Evolutionary conservation across 1,139 yeast genomes (phyloP), one percentile per base, ranked within the genome.

Genomic region (Kodamaea plutei): DNA sequence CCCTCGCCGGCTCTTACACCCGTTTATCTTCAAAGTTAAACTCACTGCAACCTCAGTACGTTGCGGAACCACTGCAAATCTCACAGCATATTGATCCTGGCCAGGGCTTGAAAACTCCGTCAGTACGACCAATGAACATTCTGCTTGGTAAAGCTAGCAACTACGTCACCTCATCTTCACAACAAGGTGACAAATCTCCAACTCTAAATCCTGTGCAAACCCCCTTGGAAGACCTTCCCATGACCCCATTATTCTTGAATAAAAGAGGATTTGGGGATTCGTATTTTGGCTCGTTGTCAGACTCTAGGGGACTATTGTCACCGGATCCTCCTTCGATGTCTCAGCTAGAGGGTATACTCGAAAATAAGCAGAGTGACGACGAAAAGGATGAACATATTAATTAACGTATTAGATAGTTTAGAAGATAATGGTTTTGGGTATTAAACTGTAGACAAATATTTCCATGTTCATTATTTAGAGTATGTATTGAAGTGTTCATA

Each of bases 161-260:
- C 31, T n/a, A n/a, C n/a, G n/a, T n/a, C n/a, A 36, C 43, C n/a
- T 25, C 27, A 8, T 36, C 38, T 4, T 34, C 37, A 4, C 37
- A 36, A n/a, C 43, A 42, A 14, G 69, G 66, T 1, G 46, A 48
- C 32, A 48, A 49, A 25, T 62, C 69, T 5, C 73, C 73, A 0
- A 49, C 50, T 3, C 45, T 68, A 25, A 52, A 52, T 17, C 74
- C 74, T 1, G 73, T 67, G 1, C 67, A 56, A 35, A 65, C 74
- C 1, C 73, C 73, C 2, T 43, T 49, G 9, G 73, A 64, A 34
- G 73, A 65, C 20, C 56, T 61, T 20, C 73, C 73, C 2, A 68
- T 68, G 73, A 68, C 74, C 2, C 74, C 74, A 2, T 52, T 68
- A 35, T 56, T 51, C 31, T 49, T 68, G 34, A 60, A 50, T 22